phyloP scores from a whole-genome alignment of 768 basidiomycete genomes.

The Sarcomyxa edulis region DNA sequence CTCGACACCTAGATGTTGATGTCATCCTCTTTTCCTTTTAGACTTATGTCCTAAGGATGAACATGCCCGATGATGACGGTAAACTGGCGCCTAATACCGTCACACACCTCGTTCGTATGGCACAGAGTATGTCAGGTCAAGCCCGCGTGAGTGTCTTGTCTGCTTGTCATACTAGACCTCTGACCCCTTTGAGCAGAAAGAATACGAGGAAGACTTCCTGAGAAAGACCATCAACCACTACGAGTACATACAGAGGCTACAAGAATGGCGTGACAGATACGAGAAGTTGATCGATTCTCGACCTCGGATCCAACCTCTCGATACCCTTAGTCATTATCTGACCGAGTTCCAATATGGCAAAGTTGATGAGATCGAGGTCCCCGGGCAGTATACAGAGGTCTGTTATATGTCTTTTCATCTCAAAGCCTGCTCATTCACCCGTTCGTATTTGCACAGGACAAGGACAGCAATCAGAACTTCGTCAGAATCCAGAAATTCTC shows the following conservation, averaged over 20 bases:
- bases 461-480: conserved; percentile 90
- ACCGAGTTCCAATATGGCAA: conserved; percentile 98
- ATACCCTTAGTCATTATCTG: conserved; percentile 85
- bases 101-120: conserved; percentile 54
- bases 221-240: conserved; percentile 70
- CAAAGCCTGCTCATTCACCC: conserved; percentile 7
- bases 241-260: conserved; percentile 87
- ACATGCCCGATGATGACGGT: conserved; percentile 63
- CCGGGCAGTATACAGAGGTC: conserved; percentile 99
- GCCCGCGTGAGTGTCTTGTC: conserved; percentile 43
- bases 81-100: conserved; percentile 50
- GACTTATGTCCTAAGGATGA: conserved; percentile 70
- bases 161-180: background rate
- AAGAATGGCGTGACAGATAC: conserved; percentile 89
- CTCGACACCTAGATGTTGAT: background rate
- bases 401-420: conserved; percentile 4
- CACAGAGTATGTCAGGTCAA: conserved; percentile 48
- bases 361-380: conserved; percentile 96
- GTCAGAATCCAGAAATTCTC: conserved; percentile 87
- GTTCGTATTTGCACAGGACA: conserved; percentile 71
- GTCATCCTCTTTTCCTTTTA: conserved; percentile 18
- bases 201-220: conserved; percentile 90
- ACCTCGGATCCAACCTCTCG: conserved; percentile 80
- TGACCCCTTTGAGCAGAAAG: conserved; percentile 44
- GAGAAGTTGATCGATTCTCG: conserved; percentile 79